Conservation (phyloP, 2,329 filamentous ascomycete species). For the Monosporascus sp. region DNA sequence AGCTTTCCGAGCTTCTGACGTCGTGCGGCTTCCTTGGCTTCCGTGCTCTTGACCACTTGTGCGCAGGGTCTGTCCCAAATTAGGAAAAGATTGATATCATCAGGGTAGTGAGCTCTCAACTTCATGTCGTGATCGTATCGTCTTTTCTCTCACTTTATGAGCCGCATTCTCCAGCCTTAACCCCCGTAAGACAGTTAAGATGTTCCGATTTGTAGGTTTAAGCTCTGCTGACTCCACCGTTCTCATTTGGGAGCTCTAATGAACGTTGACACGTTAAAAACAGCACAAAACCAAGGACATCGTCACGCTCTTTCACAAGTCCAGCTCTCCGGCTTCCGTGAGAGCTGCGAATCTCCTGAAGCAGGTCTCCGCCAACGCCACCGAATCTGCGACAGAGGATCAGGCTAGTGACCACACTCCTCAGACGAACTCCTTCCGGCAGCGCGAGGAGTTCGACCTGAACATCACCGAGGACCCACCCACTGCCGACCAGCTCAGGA, state of each 20-base stretch:
- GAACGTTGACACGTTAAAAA: not conserved
- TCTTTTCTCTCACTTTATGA: not conserved
- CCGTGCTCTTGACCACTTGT: not conserved
- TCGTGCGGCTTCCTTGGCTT: not conserved
- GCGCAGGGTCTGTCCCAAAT: not conserved
- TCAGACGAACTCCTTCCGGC: slow-evolving; percentile 47
- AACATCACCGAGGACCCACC: slow-evolving; percentile 77
- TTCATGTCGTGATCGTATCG: not conserved
- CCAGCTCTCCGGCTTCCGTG: slow-evolving; percentile 65
- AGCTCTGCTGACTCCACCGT: not conserved
- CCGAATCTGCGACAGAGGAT: slow-evolving; percentile 65
- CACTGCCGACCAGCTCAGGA: slow-evolving; percentile 76
- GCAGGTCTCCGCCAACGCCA: slow-evolving; percentile 67
- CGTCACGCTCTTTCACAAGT: slow-evolving; percentile 92
- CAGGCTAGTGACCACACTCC: slow-evolving; percentile 63
- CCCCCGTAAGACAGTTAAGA: slow-evolving; percentile 20
- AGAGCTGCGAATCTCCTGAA: slow-evolving; percentile 74
- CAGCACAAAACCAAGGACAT: slow-evolving; percentile 82
- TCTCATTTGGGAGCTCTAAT: not conserved
- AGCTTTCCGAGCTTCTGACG: not conserved
- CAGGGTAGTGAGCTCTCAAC: not conserved
- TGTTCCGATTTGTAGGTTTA: slow-evolving; percentile 45
- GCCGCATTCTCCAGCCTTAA: not conserved
- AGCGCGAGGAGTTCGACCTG: slow-evolving; percentile 73
- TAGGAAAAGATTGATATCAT: not conserved